Evolutionary conservation across 192 early-diverging fungal genomes (phyloP).

Genomic region (Physocladia obscura): DNA sequence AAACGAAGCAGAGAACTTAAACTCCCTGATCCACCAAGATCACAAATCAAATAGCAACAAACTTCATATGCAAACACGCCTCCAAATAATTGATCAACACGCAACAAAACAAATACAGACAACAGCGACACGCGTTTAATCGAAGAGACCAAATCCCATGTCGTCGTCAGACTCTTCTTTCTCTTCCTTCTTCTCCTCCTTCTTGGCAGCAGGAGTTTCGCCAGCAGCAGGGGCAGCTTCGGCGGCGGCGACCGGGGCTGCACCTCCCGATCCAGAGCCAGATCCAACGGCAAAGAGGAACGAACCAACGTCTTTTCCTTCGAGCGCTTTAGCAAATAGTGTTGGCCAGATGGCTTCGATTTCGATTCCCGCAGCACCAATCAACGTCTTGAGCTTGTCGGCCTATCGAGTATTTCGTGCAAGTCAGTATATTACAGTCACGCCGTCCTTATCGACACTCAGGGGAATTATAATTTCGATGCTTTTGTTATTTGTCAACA

Average conservation of each 20-base stretch:
- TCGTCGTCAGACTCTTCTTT: slow-evolving; percentile 55
- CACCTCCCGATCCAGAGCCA: slow-evolving; percentile 50
- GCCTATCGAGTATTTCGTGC: no score
- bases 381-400: slow-evolving; percentile 89
- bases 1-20: no score
- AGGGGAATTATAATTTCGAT: no score
- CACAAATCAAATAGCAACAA: no score
- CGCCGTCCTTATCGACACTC: no score
- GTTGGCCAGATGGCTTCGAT: slow-evolving; percentile 94
- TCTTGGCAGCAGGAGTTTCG: slow-evolving; percentile 48
- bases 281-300: slow-evolving; percentile 88
- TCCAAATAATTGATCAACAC: no score
- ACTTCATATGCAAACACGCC: no score
- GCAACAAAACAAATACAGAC: no score
- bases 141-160: slow-evolving; percentile 51
- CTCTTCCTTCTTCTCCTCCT: slow-evolving; percentile 52
- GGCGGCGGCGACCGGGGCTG: slow-evolving; percentile 55
- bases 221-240: slow-evolving; percentile 50
- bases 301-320: slow-evolving; percentile 83
- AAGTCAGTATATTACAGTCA: no score
- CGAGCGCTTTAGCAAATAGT: slow-evolving; percentile 98
- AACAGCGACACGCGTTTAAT: no score
- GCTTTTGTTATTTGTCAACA: no score
- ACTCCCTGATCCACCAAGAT: no score
- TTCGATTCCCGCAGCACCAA: slow-evolving; percentile 85